A percentile compares a stretch with the other conserved stretches of the same genome.
phyloP scores from a whole-genome alignment of 2,329 filamentous ascomycete genomes.

The Capronia americana region DNA sequence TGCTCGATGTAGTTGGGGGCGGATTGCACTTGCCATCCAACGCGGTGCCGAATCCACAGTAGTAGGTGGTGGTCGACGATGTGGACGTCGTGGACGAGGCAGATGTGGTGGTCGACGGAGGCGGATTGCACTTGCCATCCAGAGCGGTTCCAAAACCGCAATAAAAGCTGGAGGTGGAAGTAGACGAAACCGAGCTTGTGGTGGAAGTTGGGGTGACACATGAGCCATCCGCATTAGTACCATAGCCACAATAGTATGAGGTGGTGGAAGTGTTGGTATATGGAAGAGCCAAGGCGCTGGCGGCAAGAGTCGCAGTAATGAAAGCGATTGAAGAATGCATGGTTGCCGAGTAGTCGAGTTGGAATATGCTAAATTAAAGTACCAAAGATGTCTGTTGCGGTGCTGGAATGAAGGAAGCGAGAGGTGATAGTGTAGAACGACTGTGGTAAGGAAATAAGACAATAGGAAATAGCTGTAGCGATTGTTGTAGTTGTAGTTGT shows the following conservation, averaged over 20 bases:
- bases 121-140: background rate
- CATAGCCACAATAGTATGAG: constrained; percentile 30
- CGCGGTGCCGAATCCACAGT: constrained; percentile 31
- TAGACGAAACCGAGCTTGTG: constrained; percentile 4
- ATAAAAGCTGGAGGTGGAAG: constrained; percentile 1
- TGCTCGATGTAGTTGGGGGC: constrained; percentile 21
- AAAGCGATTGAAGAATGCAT: constrained; percentile 29
- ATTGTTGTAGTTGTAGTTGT: constrained; percentile 10
- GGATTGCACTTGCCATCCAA: constrained; percentile 30
- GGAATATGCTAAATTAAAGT: constrained; percentile 3
- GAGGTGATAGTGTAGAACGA: constrained; percentile 22
- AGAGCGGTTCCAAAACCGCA: background rate
- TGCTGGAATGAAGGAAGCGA: constrained; percentile 21
- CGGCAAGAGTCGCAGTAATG: constrained; percentile 22
- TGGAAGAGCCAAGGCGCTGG: constrained; percentile 23
- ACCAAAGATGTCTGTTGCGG: background rate
- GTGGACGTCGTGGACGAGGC: constrained; percentile 15
- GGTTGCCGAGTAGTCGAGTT: background rate
- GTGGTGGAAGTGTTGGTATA: constrained; percentile 22
- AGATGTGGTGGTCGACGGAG: constrained; percentile 9
- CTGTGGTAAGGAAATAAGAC: constrained; percentile 23
- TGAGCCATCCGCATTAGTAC: constrained; percentile 30
- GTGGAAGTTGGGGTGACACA: constrained; percentile 19
- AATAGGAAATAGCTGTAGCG: constrained; percentile 14
- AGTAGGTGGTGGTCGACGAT: constrained; percentile 5